Evolutionary conservation across 768 basidiomycete genomes (phyloP).

Genomic region (Termitomyces sp.): DNA sequence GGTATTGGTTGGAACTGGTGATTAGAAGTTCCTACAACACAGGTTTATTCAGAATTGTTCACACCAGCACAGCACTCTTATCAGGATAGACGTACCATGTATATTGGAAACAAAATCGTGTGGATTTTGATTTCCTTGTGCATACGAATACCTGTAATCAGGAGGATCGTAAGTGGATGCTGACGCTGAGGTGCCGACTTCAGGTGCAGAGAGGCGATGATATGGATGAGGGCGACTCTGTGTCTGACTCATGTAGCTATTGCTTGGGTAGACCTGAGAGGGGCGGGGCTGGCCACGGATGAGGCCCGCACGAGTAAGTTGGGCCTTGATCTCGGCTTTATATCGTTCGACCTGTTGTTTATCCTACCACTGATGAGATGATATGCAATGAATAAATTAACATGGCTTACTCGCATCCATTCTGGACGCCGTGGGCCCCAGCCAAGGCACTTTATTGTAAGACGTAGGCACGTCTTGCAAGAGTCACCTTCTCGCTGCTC

Average conservation of each 20-base stretch:
- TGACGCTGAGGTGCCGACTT: slow-evolving; percentile 12
- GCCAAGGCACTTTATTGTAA: slow-evolving; percentile 77
- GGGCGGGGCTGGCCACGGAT: slow-evolving; percentile 79
- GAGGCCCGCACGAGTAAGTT: slow-evolving; percentile 69
- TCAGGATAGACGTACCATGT: slow-evolving; percentile 31
- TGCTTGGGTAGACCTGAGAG: slow-evolving; percentile 34
- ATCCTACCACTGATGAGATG: slow-evolving; percentile 42
- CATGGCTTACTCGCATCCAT: slow-evolving; percentile 68
- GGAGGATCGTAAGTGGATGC: slow-evolving; percentile 18
- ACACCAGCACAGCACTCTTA: slow-evolving; percentile 11
- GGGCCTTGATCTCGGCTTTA: slow-evolving; percentile 80
- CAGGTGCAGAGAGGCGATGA: slow-evolving; percentile 26
- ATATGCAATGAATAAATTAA: not conserved
- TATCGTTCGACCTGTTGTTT: slow-evolving; percentile 77
- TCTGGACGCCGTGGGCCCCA: slow-evolving; percentile 85
- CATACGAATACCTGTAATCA: slow-evolving; percentile 18
- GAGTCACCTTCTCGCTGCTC: slow-evolving; percentile 78
- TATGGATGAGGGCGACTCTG: slow-evolving; percentile 22
- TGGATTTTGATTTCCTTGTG: slow-evolving; percentile 18
- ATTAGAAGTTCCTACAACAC: slow-evolving; percentile 29
- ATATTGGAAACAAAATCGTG: slow-evolving; percentile 32
- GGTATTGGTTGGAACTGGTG: slow-evolving; percentile 31
- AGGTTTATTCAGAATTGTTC: slow-evolving; percentile 12
- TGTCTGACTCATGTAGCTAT: slow-evolving; percentile 18
- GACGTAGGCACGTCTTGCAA: slow-evolving; percentile 74